Evolutionary conservation across 2,329 filamentous ascomycete species (phyloP).

Genomic region (Fusarium globosum): DNA sequence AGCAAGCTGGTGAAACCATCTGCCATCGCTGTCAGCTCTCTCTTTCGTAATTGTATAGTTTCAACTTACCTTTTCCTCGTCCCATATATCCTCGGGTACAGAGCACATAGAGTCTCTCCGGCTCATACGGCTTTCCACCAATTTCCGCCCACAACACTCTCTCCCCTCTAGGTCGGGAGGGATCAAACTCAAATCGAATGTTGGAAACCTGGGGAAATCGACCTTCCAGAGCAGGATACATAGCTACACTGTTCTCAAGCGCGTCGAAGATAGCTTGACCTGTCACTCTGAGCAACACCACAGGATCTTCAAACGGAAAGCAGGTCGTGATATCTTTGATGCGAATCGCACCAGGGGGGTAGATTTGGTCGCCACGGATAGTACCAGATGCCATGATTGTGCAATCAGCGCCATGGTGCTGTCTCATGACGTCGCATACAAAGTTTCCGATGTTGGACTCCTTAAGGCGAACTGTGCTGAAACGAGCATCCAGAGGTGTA

Average conservation of each 20-base stretch:
- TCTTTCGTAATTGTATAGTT: too few relatives aligned
- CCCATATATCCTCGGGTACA: constrained; percentile 91
- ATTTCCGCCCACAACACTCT: constrained; percentile 74
- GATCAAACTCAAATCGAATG: constrained; percentile 80
- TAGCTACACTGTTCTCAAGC: constrained; percentile 83
- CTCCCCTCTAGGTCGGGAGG: constrained; percentile 66
- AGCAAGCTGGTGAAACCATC: constrained; percentile 84
- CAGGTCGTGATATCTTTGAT: constrained; percentile 88
- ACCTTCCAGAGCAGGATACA: constrained; percentile 84
- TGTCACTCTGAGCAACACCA: constrained; percentile 78
- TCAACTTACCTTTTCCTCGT: constrained; percentile 72
- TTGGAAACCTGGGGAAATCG: constrained; percentile 90
- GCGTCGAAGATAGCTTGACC: constrained; percentile 82
- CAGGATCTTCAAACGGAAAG: constrained; percentile 92
- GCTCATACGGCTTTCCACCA: constrained; percentile 69
- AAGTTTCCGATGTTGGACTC: constrained; percentile 93
- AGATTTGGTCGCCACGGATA: constrained; percentile 88
- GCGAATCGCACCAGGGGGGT: constrained; percentile 80
- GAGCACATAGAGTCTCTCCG: constrained; percentile 74
- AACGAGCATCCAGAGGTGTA: constrained; percentile 84
- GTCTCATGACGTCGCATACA: constrained; percentile 90
- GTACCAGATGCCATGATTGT: constrained; percentile 87
- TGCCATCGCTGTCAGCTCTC: constrained; percentile 41
- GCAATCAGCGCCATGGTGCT: constrained; percentile 84
- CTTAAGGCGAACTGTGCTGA: constrained; percentile 79